Evolutionary conservation across 768 basidiomycete genomes (phyloP), one percentile per base, ranked within the genome.

Genomic region (Floccularia luteovirens): DNA sequence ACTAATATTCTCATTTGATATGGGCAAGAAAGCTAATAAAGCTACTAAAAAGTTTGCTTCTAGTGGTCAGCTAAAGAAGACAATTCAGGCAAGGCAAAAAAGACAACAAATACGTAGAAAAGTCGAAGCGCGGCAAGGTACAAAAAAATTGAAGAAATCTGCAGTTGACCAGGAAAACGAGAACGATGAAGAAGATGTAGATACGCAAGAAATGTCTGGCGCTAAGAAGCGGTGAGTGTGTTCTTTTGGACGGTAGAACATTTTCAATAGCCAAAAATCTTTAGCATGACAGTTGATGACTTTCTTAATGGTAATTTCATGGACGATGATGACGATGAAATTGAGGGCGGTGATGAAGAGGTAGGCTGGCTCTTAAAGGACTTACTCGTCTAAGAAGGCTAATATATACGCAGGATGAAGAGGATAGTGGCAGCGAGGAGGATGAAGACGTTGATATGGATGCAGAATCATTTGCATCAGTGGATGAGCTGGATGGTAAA

Each of bases 21-120:
- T 70, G 70, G 68, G 63, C 8, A 68, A 62, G 50, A 90, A 85
- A 49, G 75, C 79, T 14, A 63, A 75, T 27, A 93, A 93, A 61
- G 77, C 88, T 0, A 84, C 85, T 8, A 80, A 82, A 55, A 91
- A 93, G 63, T 93, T 93, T 50, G 86, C 82, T 6, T 69, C 87
- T 3, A 90, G 86, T 43, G 93, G 93, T 1, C 81, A 85, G 54
- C 77, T 98, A 39, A 89, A 90, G 54, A 84, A 88, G 48, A 77
- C 79, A 14, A 96, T 98, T 37, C 73, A 89, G 50, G 74, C 80
- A 4, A 71, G 93, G n/a, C 75, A 81, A 43, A 87, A 90, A 50
- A 77, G 82, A 51, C 82, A 90, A 53, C 75, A 88, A 53, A 65
- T 77, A 45, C 74, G 77, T 51, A 85, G 82, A 60, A 81, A 82